phyloP scores from a whole-genome alignment of 257 asterid species.

The Euphrasia confusa region DNA sequence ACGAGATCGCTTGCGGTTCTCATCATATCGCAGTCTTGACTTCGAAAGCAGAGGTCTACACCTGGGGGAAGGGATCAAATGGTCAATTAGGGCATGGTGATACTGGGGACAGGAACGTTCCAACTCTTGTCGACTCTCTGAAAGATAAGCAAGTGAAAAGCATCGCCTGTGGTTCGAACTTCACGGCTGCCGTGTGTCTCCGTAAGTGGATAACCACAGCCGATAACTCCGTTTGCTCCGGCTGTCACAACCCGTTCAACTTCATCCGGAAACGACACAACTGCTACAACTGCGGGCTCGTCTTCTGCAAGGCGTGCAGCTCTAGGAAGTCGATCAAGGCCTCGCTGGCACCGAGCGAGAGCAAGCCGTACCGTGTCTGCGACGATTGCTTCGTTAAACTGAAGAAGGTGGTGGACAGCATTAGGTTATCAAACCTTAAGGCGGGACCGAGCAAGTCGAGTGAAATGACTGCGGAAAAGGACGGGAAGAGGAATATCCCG shows the following conservation, averaged over 20 bases:
- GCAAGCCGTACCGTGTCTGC: constrained; percentile 88
- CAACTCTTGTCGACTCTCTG: constrained; percentile 55
- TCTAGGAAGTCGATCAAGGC: constrained; percentile 60
- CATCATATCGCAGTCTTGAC: constrained; percentile 71
- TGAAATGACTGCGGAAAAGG: constrained; percentile 39
- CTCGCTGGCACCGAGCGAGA: constrained; percentile 69
- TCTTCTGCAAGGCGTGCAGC: constrained; percentile 75
- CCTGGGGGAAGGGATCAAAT: constrained; percentile 80
- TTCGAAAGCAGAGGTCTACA: constrained; percentile 67
- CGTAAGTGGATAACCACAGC: constrained; percentile 71
- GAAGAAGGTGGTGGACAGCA: constrained; percentile 39
- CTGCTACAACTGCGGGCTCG: constrained; percentile 93
- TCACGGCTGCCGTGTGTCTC: constrained; percentile 67
- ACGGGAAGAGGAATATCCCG: constrained; percentile 31
- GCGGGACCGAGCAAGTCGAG: constrained; percentile 29
- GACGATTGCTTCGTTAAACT: constrained; percentile 74
- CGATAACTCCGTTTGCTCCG: constrained; percentile 66
- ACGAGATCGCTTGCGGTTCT: constrained; percentile 76
- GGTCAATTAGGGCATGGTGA: constrained; percentile 90
- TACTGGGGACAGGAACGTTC: constrained; percentile 44
- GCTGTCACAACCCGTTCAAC: constrained; percentile 61
- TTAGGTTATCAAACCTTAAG: constrained; percentile 37
- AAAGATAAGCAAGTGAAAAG: constrained; percentile 72
- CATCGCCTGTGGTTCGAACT: constrained; percentile 70
- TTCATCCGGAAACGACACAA: constrained; percentile 85